phyloP scores from a whole-genome alignment of 345 rosid genomes.

The Eucalyptus erythrocorys region DNA sequence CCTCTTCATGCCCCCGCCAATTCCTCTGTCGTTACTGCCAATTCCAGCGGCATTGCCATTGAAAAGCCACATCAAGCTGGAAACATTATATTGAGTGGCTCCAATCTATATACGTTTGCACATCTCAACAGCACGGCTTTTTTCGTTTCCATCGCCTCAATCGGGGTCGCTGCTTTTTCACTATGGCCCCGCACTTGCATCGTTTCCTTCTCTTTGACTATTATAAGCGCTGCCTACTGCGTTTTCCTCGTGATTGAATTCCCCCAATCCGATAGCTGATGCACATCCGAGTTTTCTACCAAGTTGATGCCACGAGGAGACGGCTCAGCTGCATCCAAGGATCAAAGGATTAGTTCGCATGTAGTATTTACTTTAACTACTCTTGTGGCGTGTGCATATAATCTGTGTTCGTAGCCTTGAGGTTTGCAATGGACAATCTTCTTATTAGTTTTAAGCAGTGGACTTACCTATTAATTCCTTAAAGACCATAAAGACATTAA shows the following conservation, averaged over 20 bases:
- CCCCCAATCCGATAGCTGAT: no score
- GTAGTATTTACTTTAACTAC: not conserved
- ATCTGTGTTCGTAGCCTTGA: not conserved
- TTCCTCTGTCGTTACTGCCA: no score
- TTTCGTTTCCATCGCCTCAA: not conserved
- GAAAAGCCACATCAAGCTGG: no score
- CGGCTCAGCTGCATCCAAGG: no score
- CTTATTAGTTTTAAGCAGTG: not conserved
- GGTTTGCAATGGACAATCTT: not conserved
- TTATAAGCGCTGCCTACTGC: not conserved
- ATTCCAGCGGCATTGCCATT: no score
- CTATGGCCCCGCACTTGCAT: not conserved
- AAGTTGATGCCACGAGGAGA: no score
- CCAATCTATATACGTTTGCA: fast-evolving
- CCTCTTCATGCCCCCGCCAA: not conserved
- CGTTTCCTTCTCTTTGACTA: not conserved
- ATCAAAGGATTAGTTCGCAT: no score
- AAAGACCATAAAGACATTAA: not conserved
- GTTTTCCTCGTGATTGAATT: not conserved
- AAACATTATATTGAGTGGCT: not conserved
- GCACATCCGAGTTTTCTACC: no score
- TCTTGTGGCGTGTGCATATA: not conserved
- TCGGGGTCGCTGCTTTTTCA: not conserved
- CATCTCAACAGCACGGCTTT: not conserved
- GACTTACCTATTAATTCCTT: not conserved